phyloP scores from a whole-genome alignment of 1,284 basidiomycete species.

The Limonomyces culmigenus region DNA sequence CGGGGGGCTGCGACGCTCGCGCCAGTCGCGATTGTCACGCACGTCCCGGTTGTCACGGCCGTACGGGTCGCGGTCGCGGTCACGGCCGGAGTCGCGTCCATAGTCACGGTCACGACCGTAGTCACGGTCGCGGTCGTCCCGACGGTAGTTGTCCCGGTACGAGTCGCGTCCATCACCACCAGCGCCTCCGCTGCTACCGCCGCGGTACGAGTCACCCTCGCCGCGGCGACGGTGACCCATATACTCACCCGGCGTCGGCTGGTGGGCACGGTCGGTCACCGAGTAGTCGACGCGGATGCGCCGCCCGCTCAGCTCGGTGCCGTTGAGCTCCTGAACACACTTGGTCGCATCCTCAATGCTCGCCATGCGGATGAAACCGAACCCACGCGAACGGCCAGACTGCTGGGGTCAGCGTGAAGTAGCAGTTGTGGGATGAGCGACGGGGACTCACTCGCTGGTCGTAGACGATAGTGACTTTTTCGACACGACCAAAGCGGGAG shows the following conservation, averaged over 20 bases:
- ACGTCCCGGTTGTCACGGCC: constrained; percentile 23
- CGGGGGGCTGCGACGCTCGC: constrained; percentile 50
- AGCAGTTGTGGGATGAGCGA: constrained; percentile 4
- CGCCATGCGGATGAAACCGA: constrained; percentile 94
- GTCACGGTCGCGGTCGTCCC: constrained; percentile 31
- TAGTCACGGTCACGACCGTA: constrained; percentile 30
- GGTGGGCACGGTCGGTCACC: constrained; percentile 84
- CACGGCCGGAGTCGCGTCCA: constrained; percentile 38
- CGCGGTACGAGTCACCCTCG: constrained; percentile 37
- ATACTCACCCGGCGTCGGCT: constrained; percentile 95
- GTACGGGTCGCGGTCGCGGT: constrained; percentile 28
- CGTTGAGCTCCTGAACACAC: constrained; percentile 87
- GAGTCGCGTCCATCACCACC: constrained; percentile 20
- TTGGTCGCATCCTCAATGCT: constrained; percentile 72
- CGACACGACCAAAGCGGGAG: constrained; percentile 72
- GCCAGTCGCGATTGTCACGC: constrained; percentile 26
- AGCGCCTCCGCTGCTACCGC: constrained; percentile 15
- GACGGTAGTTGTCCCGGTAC: constrained; percentile 31
- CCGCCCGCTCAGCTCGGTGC: constrained; percentile 86
- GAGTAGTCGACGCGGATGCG: constrained; percentile 95
- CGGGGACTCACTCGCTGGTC: constrained; percentile 72
- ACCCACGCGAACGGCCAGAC: constrained; percentile 93
- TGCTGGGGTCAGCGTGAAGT: constrained; percentile 16
- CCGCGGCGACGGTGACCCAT: constrained; percentile 80
- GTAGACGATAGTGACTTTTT: constrained; percentile 97